phyloP scores from a whole-genome alignment of 1,284 basidiomycete genomes.

The Wallemia hederae region DNA sequence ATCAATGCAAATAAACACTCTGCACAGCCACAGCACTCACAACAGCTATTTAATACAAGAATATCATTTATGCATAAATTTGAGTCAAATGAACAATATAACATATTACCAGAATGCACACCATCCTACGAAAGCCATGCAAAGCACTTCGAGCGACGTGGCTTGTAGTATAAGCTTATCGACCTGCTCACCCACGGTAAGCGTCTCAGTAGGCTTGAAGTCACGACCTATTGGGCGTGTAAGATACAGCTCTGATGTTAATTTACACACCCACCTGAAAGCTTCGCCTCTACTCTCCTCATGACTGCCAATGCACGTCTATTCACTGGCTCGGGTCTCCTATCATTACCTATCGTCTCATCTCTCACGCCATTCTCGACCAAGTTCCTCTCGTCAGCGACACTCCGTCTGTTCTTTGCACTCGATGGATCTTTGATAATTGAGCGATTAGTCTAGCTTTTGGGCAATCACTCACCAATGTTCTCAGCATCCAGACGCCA shows the following conservation, averaged over 20 bases:
- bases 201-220: constrained; percentile 48
- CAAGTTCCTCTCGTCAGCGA: constrained; percentile 18
- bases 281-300: constrained; percentile 71
- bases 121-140: constrained; percentile 91
- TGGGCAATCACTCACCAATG: constrained; percentile 10
- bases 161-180: constrained; percentile 73
- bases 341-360: constrained; percentile 6
- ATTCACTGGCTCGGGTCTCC: constrained; percentile 53
- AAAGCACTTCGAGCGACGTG: constrained; percentile 69
- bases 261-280: constrained; percentile 45
- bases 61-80: neutral
- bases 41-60: neutral
- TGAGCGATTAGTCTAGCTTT: neutral
- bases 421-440: neutral
- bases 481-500: constrained; percentile 22
- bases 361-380: constrained; percentile 12
- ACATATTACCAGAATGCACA: constrained; percentile 12
- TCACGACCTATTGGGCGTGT: constrained; percentile 33
- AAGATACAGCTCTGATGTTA: too few species aligned
- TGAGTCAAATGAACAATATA: neutral
- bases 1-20: too few species aligned
- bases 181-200: constrained; percentile 50
- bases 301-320: constrained; percentile 66
- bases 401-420: neutral
- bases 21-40: too few species aligned